These are phyloP conservation scores for Pseudocercospora pini-densiflorae DNA, from an alignment of 2,329 filamentous ascomycete species.

Conservation along the genomic window DNA sequence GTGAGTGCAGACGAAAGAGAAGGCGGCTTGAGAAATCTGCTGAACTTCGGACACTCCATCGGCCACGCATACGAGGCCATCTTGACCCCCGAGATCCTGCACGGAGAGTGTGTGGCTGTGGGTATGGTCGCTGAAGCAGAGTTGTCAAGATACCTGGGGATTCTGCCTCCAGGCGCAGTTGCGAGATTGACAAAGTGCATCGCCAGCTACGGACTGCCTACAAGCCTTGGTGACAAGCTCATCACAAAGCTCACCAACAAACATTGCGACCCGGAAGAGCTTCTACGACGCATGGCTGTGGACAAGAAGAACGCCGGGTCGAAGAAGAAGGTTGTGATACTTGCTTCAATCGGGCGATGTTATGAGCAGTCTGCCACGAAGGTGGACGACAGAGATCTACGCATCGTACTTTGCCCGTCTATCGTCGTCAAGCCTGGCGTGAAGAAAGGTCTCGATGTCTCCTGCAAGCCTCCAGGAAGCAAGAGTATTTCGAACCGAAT, in stretches of 20 bases:
- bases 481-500: constrained; percentile 98
- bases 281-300: constrained; percentile 92
- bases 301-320: constrained; percentile 98
- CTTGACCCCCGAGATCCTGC: constrained; percentile 89
- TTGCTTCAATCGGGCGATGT: constrained; percentile 87
- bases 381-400: constrained; percentile 84
- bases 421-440: constrained; percentile 76
- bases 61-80: constrained; percentile 97
- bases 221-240: constrained; percentile 79
- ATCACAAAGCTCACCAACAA: constrained; percentile 86
- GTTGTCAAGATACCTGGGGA: constrained; percentile 83
- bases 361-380: constrained; percentile 81
- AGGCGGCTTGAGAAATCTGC: constrained; percentile 86
- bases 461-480: constrained; percentile 87
- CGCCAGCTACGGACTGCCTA: constrained; percentile 88
- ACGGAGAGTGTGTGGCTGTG: constrained; percentile 94
- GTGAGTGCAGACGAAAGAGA: constrained; percentile 95
- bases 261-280: constrained; percentile 80
- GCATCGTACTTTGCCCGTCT: constrained; percentile 79
- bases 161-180: constrained; percentile 84
- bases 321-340: constrained; percentile 93
- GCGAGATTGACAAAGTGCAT: constrained; percentile 91
- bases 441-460: constrained; percentile 66
- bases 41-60: constrained; percentile 98
- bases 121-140: constrained; percentile 99